Evolutionary conservation across 805 yeast genomes (phyloP), one percentile per base, ranked within the genome.

Genomic region (Nakazawaea laoshanensis): DNA sequence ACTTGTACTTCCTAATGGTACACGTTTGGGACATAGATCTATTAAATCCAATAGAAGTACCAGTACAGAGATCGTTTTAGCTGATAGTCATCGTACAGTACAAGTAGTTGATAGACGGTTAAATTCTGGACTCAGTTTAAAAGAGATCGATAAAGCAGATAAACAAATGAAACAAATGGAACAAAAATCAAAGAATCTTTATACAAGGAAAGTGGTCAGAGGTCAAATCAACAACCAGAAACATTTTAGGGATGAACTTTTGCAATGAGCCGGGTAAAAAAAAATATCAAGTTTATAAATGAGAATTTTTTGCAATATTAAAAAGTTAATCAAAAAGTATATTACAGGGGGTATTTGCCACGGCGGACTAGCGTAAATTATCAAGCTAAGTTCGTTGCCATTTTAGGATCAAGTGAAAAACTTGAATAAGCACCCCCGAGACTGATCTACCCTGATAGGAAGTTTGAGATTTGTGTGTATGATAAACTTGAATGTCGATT

Each of bases 201-300:
- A 24, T 61, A 76, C 41, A 76, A 78, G 25, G 63, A 71, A 38
- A 78, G 72, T 53, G 12, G 7, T 27, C 16, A 13, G 14, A 11
- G 71, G 71, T 49, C n/a, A n/a, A n/a, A 59, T 74, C 50, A 89
- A 89, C 53, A 71, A 73, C 62, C 87, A 85, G 62, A 71, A 71
- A 28, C 88, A 87, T 50, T 83, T 55, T 61, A 68, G 92, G 51
- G 89, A 82, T 49, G 74, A 68, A 46, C 51, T 77, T 43, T 59
- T 79, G 42, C 63, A 61, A 24, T 46, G 48, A 38, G 43, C 34
- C 39, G 9, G 32, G 6, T 7, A 11, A 20, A 8, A 20, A 11
- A 11, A 20, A 11, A 8, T 20, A 20, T 7, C 7, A 11, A 20
- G 23, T 7, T 20, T 22, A 14, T 25, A 15, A 19, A 27, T 14